Conservation (phyloP, 805 yeast species). For the Pichia nakasei region DNA sequence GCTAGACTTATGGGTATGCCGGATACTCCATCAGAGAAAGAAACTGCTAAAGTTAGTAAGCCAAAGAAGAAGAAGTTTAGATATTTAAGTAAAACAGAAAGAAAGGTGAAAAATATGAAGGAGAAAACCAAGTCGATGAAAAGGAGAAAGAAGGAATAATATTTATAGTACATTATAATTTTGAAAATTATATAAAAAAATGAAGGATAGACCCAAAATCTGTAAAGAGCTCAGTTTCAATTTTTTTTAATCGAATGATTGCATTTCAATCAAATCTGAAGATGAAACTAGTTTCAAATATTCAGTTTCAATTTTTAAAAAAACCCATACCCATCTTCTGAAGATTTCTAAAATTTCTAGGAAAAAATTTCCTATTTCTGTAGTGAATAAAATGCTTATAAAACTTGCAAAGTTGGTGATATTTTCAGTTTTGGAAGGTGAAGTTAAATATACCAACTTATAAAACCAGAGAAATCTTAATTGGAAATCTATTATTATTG, state of each 20-base stretch:
- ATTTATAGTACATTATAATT: not conserved
- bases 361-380: conserved; percentile 54
- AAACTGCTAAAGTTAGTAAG: conserved; percentile 15
- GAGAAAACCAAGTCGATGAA: conserved; percentile 29
- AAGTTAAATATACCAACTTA: conserved; percentile 26
- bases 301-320: conserved; percentile 78
- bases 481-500: conserved; percentile 50
- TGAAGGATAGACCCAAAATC: not conserved
- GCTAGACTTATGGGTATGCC: conserved; percentile 57
- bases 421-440: not conserved
- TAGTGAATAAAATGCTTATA: conserved; percentile 24
- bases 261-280: conserved; percentile 17
- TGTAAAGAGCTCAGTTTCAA: not conserved
- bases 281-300: conserved; percentile 26
- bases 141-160: conserved; percentile 19
- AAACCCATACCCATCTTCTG: conserved; percentile 87
- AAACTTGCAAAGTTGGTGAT: conserved; percentile 9
- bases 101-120: conserved; percentile 44
- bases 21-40: conserved; percentile 29
- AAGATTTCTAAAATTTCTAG: conserved; percentile 68
- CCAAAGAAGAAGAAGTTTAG: conserved; percentile 74
- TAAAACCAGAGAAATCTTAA: conserved; percentile 74
- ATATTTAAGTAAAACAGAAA: conserved; percentile 73
- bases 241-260: conserved; percentile 7
- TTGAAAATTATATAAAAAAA: no score